Conservation (phyloP, 192 early-diverging fungal genomes). For the Entomortierella lignicola region DNA sequence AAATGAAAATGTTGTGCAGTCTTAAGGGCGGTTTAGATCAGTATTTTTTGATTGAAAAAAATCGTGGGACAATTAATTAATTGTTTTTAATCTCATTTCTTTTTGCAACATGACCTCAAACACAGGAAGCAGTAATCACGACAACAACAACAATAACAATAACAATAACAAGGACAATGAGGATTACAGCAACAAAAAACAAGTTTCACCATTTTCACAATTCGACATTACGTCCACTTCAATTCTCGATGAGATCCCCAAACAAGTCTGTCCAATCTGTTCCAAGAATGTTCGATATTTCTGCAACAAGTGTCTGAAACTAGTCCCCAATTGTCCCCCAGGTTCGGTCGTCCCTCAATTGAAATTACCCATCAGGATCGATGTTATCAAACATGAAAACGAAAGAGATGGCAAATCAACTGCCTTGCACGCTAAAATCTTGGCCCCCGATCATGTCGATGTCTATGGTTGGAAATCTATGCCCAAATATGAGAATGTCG, state of each 20-base stretch:
- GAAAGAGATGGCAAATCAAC: conserved; percentile 91
- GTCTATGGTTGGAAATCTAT: conserved; percentile 68
- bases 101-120: no score
- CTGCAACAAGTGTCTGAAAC: conserved; percentile 76
- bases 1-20: no score
- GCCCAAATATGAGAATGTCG: conserved; percentile 70
- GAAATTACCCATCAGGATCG: conserved; percentile 76
- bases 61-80: no score
- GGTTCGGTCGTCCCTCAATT: conserved; percentile 69
- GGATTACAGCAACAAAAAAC: conserved; percentile 6
- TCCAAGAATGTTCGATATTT: conserved; percentile 75
- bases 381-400: conserved; percentile 82
- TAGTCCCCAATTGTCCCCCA: conserved; percentile 59
- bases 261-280: conserved; percentile 69
- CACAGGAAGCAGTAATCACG: background rate
- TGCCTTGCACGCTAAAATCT: conserved; percentile 83
- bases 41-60: no score
- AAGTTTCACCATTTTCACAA: conserved; percentile 35
- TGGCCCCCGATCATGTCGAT: conserved; percentile 75
- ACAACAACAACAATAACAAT: background rate
- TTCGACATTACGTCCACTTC: conserved; percentile 50
- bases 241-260: conserved; percentile 54
- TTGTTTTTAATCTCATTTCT: no score
- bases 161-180: background rate
- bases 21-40: no score